Evolutionary conservation across 2,329 filamentous ascomycete species (phyloP), one percentile per base, ranked within the genome.

Genomic region (Aureobasidium sp.): DNA sequence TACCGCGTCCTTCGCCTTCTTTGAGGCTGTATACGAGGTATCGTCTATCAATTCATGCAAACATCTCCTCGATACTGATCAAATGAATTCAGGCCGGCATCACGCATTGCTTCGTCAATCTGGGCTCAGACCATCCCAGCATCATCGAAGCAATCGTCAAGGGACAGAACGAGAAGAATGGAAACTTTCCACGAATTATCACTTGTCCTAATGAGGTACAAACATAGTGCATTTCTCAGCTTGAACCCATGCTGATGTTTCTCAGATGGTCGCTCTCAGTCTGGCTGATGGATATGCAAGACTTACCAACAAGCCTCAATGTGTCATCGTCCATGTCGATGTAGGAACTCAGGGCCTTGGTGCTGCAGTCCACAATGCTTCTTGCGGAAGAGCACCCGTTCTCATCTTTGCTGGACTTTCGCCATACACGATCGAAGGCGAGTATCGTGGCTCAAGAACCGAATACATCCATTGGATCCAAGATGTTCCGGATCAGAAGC

Each of bases 381-480:
- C 85, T 1, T 85, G 83, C 54, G 89, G 89, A 0, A 82, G 89
- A 53, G 86, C 86, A 0, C 89, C 90, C 0, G 85, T 93, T 4
- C 74, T 93, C 49, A 85, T 93, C 61, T 92, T 93, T 68, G 89
- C 89, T 1, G 89, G 89, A 5, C 76, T 92, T 17, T 89, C 85
- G 12, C 90, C 89, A 0, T 90, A 85, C 70, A 92, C 89, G 0
- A 81, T 87, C 33, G 88, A 91, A 68, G 89, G 89, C 17, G 89
- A 93, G 73, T 84, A 88, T 75, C 81, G 86, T 0, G 89, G 89
- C 14, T 86, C 82, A n/a, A 80, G 89, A 60, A 91, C 88, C 1
- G 90, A 93, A 73, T 92, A 90, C 71, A 92, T 91, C 67, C 89
- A 93, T 72, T 93, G 89, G 88, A 87, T 92, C 35, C 89, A 93